Evolutionary conservation across 441 rosid species (phyloP), one percentile per base, ranked within the genome.

Genomic region (Dalechampia spathulata): DNA sequence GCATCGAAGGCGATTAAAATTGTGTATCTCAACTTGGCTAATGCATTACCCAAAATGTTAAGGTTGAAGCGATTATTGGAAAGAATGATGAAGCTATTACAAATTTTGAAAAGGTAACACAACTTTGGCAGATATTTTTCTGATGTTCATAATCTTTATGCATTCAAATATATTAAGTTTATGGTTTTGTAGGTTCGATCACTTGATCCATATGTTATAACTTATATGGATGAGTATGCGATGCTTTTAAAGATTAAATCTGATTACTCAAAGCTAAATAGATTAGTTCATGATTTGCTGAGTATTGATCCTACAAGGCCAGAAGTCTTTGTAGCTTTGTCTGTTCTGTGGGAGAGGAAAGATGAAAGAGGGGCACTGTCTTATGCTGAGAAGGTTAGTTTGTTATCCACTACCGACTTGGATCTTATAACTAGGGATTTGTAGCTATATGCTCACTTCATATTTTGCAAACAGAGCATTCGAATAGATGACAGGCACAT

Each of bases 211-310:
- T 83, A 78, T 69, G 70, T 89, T 22, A 59, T 82, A 45, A 87
- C 89, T 45, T 89, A 83, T 61, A 93, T 89, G 99, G 97, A 93
- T 62, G 97, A 93, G 85, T 89, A 85, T 72, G 99, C 99, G 6
- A 85, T 89, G 87, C 95, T 93, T 71, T 81, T 93, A 37, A 85
- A 87, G 73, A 68, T 72, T 57, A 93, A 93, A 75, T 82, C 82
- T 46, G 97, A 93, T 65, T 74, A 81, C 69, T 68, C 83, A 55
- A 89, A 83, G 72, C 84, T 93, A 50, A 83, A 78, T 75, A 90
- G 89, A 67, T 75, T 93, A 50, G 92, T 89, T 74, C 97, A 93
- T 60, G 96, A 93, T 78, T 75, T 93, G 67, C 71, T 89, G 64
- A 85, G 55, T 62, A 85, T 85, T 70, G 96, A 93, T 66, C 86